These are phyloP conservation scores for Metarhizium guizhouense DNA, from an alignment of 2,329 filamentous ascomycete genomes.

Conservation along the genomic window DNA sequence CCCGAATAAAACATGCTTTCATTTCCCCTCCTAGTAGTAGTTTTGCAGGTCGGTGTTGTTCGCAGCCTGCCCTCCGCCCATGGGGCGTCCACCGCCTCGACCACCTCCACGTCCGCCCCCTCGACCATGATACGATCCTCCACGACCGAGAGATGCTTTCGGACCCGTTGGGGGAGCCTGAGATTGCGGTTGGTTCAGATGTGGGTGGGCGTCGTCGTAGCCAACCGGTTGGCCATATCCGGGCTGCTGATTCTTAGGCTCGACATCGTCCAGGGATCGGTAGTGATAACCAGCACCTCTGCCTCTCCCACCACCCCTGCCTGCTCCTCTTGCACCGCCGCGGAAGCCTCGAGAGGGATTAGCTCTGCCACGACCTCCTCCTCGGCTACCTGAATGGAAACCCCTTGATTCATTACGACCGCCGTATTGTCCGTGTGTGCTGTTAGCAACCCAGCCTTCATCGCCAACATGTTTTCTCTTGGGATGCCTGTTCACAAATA, in stretches of 20 bases:
- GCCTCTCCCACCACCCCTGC: constrained; percentile 31
- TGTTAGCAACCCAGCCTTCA: constrained; percentile 28
- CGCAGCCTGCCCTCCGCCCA: constrained; percentile 15
- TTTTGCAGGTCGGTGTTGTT: constrained; percentile 28
- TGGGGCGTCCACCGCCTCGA: constrained; percentile 13
- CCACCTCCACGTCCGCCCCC: constrained; percentile 7
- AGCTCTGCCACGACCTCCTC: constrained; percentile 28
- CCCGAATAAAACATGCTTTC: too few relatives aligned
- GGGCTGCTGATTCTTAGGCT: constrained; percentile 35
- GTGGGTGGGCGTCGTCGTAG: constrained; percentile 34
- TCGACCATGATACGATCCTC: not conserved
- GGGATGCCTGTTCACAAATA: constrained; percentile 49
- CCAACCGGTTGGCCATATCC: constrained; percentile 33
- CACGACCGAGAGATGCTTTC: constrained; percentile 3
- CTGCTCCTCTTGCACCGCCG: constrained; percentile 31
- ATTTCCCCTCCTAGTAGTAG: constrained; percentile 23
- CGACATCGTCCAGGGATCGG: constrained; percentile 59
- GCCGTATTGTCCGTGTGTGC: constrained; percentile 22
- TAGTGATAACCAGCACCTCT: constrained; percentile 47
- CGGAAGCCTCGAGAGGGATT: constrained; percentile 29
- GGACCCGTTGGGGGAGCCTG: constrained; percentile 11
- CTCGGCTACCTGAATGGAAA: constrained; percentile 27
- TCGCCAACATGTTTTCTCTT: constrained; percentile 51
- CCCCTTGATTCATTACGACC: constrained; percentile 32
- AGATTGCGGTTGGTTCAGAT: constrained; percentile 14